These are phyloP conservation scores for Petunia secreta DNA, from an alignment of 257 asterid species.

Conservation along the genomic window DNA sequence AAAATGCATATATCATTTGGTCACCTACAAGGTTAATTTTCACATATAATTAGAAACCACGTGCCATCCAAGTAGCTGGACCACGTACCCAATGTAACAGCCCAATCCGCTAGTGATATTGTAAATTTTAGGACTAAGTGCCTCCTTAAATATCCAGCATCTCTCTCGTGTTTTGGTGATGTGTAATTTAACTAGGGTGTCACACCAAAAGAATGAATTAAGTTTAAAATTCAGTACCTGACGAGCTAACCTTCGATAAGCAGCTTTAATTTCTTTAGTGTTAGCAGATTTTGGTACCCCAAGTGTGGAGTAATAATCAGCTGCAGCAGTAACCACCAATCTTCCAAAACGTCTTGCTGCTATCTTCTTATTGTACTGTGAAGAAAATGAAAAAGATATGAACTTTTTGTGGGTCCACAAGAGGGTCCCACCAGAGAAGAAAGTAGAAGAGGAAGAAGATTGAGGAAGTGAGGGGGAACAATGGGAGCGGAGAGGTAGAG, in stretches of 20 bases:
- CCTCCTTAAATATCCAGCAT: too few species aligned
- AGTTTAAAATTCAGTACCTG: slow-evolving; percentile 56
- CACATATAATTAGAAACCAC: neutral
- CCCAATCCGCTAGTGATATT: too few species aligned
- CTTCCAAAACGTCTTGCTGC: slow-evolving; percentile 66
- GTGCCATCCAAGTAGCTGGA: too few species aligned
- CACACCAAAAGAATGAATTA: too few species aligned
- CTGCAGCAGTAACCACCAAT: slow-evolving; percentile 74
- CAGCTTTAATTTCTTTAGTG: slow-evolving; percentile 85
- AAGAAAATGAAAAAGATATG: slow-evolving; percentile 47
- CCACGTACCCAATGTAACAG: too few species aligned
- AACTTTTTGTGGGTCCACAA: slow-evolving; percentile 47
- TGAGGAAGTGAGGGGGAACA: slow-evolving; percentile 34
- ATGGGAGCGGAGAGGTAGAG: slow-evolving; percentile 43
- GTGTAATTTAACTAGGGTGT: too few species aligned
- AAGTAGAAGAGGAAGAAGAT: slow-evolving; percentile 58
- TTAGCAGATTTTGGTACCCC: slow-evolving; percentile 91
- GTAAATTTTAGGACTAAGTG: too few species aligned
- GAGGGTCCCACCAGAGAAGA: slow-evolving; percentile 53
- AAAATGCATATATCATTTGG: neutral
- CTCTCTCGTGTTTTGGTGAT: too few species aligned
- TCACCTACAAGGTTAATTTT: neutral
- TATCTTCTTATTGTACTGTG: slow-evolving; percentile 60
- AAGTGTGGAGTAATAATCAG: slow-evolving; percentile 93
- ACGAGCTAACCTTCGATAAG: slow-evolving; percentile 91